A percentile compares a stretch with the other conserved stretches of the same genome.
Conservation (phyloP, 495 filamentous ascomycete genomes). For the Patellaria atrata region DNA sequence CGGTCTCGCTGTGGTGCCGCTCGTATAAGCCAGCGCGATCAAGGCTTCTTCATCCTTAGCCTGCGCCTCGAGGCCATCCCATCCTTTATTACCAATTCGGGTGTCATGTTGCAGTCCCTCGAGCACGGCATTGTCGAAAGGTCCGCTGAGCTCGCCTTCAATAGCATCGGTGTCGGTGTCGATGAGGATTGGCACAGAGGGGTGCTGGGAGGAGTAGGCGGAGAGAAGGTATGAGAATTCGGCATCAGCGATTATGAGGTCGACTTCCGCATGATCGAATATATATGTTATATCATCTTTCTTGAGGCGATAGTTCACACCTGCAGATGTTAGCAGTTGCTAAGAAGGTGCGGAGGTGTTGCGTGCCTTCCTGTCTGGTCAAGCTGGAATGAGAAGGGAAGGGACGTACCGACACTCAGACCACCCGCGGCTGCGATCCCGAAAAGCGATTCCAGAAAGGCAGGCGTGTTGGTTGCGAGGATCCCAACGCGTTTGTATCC, state of each 20-base stretch:
- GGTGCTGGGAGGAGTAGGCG: constrained; percentile 41
- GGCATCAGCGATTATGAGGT: constrained; percentile 73
- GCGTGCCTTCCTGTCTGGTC: too few relatives aligned
- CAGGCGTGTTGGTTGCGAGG: constrained; percentile 81
- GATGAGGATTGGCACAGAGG: constrained; percentile 52
- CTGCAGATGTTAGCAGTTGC: constrained; percentile 22
- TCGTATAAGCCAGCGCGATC: constrained; percentile 83
- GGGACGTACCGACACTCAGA: constrained; percentile 48
- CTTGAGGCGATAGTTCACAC: constrained; percentile 85
- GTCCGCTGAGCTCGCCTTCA: constrained; percentile 57
- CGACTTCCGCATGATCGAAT: constrained; percentile 69
- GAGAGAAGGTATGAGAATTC: constrained; percentile 63
- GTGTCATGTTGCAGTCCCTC: constrained; percentile 64
- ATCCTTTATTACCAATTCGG: constrained; percentile 48
- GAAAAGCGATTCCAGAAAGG: constrained; percentile 81
- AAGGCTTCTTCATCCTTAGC: constrained; percentile 58
- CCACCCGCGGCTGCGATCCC: constrained; percentile 75
- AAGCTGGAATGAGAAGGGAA: background rate
- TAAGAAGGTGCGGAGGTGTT: too few relatives aligned
- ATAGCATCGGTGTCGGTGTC: constrained; percentile 76
- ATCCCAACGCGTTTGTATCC: constrained; percentile 60
- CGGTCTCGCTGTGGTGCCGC: constrained; percentile 79
- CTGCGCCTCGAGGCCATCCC: constrained; percentile 59
- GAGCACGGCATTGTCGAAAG: constrained; percentile 69
- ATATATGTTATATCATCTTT: constrained; percentile 82